Conservation (phyloP, 2,329 filamentous ascomycete species). For the Aspergillus novoparasiticus region DNA sequence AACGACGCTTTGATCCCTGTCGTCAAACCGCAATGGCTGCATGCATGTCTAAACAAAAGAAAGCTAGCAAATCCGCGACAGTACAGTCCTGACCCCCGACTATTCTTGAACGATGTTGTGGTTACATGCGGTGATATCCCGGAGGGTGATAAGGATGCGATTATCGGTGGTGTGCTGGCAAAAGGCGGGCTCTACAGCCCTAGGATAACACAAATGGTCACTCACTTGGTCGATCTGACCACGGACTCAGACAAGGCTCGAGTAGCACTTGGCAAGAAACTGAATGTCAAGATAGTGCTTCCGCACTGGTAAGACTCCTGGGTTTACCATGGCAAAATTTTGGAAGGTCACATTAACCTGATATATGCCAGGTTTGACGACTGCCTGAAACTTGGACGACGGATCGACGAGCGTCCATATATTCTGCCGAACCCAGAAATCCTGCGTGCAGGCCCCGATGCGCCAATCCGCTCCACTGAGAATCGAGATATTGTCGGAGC, state of each 20-base stretch:
- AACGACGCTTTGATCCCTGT: slow-evolving; percentile 80
- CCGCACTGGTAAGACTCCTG: slow-evolving; percentile 75
- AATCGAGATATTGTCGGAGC: slow-evolving; percentile 70
- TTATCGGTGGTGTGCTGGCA: slow-evolving; percentile 84
- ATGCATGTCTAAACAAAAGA: slow-evolving; percentile 66
- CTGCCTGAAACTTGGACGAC: slow-evolving; percentile 87
- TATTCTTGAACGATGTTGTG: slow-evolving; percentile 85
- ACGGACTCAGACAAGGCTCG: slow-evolving; percentile 69
- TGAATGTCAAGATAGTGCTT: slow-evolving; percentile 79
- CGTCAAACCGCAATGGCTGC: slow-evolving; percentile 80
- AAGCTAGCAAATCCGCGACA: slow-evolving; percentile 78
- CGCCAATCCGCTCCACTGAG: slow-evolving; percentile 58
- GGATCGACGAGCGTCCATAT: slow-evolving; percentile 88
- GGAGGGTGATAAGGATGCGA: slow-evolving; percentile 83
- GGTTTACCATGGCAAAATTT: background rate
- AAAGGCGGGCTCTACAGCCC: slow-evolving; percentile 82
- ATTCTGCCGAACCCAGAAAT: slow-evolving; percentile 83
- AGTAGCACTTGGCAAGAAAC: slow-evolving; percentile 63
- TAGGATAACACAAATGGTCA: slow-evolving; percentile 72
- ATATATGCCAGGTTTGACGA: slow-evolving; percentile 79
- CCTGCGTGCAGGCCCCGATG: slow-evolving; percentile 61
- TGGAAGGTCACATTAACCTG: background rate
- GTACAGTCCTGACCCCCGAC: slow-evolving; percentile 84
- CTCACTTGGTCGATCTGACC: slow-evolving; percentile 83
- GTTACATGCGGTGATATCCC: slow-evolving; percentile 85